Evolutionary conservation across 2,329 filamentous ascomycete species (phyloP), one percentile per base, ranked within the genome.

Genomic region (Neopestalotiopsis sp.): DNA sequence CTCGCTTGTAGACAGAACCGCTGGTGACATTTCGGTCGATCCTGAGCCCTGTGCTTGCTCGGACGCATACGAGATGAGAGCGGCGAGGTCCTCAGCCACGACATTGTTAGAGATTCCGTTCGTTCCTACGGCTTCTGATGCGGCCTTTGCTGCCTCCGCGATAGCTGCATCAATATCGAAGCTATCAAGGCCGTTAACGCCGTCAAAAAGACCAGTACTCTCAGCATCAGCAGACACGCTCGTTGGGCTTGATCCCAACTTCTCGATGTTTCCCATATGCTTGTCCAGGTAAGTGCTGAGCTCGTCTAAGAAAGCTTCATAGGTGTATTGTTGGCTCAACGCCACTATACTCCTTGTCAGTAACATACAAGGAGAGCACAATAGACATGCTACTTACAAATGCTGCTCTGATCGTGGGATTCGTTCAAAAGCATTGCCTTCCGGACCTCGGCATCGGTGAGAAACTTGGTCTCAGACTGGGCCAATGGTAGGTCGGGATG

Each of bases 261-360:
- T 71, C 53, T 76, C 75, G 64, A 79, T 79, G 9, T 53, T 73
- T 38, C 75, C 72, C 45, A 78, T 79, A 45, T 78, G 74, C 12
- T 78, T 76, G 65, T 78, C 77, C 56, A 79, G 72, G 62, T 75
- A 79, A 0, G 74, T 76, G 69, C 76, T 79, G 2, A 79, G 69
- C 40, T 64, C 74, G 45, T 79, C 77, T 5, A 79, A 73, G 65
- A 77, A 79, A 9, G 77, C 74, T 65, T 79, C 77, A 40, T 78
- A 79, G 4, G 75, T 77, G 68, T 78, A 79, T 69, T 78, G 73
- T 65, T 76, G 77, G 65, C 75, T 61, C 10, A 68, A 53, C 13
- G 67, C 42, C 61, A 49, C 68, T 28, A 61, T n/a, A n/a, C 28
- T n/a, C 34, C 34, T 13, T 20, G 45, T 45, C 34, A 34, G 40